These are phyloP conservation scores for Odontarrhena argentea DNA, from an alignment of 345 rosid species.

Conservation along the genomic window DNA sequence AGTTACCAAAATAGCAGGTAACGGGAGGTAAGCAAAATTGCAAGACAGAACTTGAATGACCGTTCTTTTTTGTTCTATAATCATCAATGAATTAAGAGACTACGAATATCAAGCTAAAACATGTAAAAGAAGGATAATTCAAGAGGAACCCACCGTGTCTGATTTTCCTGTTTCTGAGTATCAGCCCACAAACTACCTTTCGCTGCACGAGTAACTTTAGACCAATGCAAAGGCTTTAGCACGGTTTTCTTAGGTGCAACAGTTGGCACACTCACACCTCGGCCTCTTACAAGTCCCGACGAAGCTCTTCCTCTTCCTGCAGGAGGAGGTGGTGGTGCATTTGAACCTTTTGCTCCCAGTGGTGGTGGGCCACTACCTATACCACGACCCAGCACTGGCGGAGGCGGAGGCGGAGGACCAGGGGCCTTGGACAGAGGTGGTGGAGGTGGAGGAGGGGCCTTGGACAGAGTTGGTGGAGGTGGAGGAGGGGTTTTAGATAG, in stretches of 20 bases:
- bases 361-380: constrained; percentile 49
- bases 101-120: constrained; percentile 13
- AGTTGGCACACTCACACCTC: constrained; percentile 51
- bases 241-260: constrained; percentile 65
- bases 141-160: constrained; percentile 61
- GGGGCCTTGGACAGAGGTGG: constrained; percentile 36
- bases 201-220: constrained; percentile 86
- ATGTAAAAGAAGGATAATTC: constrained; percentile 14
- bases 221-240: constrained; percentile 94
- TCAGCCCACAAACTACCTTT: constrained; percentile 99
- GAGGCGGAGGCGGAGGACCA: constrained; percentile 63
- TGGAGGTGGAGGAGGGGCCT: constrained; percentile 21
- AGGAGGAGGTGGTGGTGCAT: constrained; percentile 71
- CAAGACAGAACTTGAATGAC: constrained; percentile 12
- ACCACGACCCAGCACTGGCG: constrained; percentile 51
- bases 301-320: constrained; percentile 62
- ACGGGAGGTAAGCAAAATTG: neutral
- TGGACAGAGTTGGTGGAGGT: constrained; percentile 58
- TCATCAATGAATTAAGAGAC: neutral
- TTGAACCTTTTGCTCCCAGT: constrained; percentile 52
- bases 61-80: neutral
- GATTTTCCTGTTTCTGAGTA: constrained; percentile 76
- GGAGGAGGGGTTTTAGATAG: constrained; percentile 25
- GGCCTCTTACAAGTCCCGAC: constrained; percentile 61
- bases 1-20: constrained; percentile 13